These are phyloP conservation scores for Parasarocladium wereldwijsianum DNA, from an alignment of 2,329 filamentous ascomycete genomes.

Conservation along the genomic window DNA sequence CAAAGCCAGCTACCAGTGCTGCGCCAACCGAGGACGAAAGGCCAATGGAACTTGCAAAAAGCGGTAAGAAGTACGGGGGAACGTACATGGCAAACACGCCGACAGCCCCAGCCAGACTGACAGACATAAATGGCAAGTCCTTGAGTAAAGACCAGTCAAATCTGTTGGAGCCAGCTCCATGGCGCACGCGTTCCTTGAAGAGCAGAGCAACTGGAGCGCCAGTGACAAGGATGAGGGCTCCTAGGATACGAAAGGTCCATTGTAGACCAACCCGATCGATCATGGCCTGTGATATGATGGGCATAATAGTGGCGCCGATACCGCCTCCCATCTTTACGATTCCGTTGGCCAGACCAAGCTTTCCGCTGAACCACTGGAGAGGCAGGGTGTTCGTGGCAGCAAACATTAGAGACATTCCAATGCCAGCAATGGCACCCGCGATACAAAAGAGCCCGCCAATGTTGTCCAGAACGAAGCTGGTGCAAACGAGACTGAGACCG, in stretches of 20 bases:
- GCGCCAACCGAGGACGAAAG: slow-evolving; percentile 34
- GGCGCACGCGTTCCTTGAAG: slow-evolving; percentile 27
- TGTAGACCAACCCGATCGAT: slow-evolving; percentile 22
- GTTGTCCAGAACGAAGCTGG: slow-evolving; percentile 3
- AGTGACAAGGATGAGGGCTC: slow-evolving; percentile 31
- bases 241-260: slow-evolving; percentile 35
- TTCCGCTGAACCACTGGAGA: slow-evolving; percentile 7
- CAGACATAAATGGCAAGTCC: slow-evolving; percentile 30
- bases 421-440: slow-evolving; percentile 1
- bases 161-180: slow-evolving; percentile 7
- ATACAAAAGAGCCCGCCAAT: slow-evolving; percentile 4
- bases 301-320: slow-evolving; percentile 3
- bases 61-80: slow-evolving; percentile 42
- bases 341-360: slow-evolving; percentile 6
- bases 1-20: slow-evolving; percentile 42
- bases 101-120: slow-evolving; percentile 36
- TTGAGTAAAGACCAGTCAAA: slow-evolving; percentile 36
- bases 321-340: slow-evolving; percentile 6
- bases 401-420: slow-evolving; percentile 4
- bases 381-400: slow-evolving; percentile 5
- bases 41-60: slow-evolving; percentile 35
- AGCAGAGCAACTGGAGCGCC: slow-evolving; percentile 36
- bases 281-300: not conserved
- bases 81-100: slow-evolving; percentile 43
- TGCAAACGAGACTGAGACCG: slow-evolving; percentile 3